Conservation (phyloP, 1,139 yeast genomes). For the Taiozyma sp. region DNA sequence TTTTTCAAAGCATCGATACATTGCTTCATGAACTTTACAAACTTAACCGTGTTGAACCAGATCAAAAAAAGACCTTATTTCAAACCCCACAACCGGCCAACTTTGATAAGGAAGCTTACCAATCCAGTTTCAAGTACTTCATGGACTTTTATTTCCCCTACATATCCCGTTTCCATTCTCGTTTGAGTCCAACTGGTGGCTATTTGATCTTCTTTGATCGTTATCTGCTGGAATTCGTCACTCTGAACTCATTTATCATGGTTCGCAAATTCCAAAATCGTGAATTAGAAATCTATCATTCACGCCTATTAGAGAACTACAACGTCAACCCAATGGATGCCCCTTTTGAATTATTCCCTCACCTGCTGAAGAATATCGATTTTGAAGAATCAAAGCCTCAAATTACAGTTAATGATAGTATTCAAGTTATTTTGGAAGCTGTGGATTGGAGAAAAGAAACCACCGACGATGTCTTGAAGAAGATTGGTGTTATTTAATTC, state of each 20-base stretch:
- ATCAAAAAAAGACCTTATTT: not conserved
- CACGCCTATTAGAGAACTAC: not conserved
- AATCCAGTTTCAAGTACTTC: not conserved
- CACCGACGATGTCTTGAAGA: slow-evolving; percentile 28
- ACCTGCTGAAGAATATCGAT: not conserved
- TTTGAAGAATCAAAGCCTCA: not conserved
- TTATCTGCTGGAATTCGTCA: slow-evolving; percentile 8
- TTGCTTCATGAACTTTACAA: not conserved
- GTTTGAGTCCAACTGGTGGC: not conserved
- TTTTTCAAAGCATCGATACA: not conserved
- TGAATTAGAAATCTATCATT: not conserved
- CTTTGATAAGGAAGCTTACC: not conserved
- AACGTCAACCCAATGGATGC: not conserved
- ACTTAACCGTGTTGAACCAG: not conserved
- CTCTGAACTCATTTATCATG: slow-evolving; percentile 8
- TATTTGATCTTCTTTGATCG: not conserved
- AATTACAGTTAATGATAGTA: slow-evolving; percentile 12
- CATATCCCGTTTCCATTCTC: not conserved
- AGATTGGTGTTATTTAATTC: slow-evolving; percentile 23
- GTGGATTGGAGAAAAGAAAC: slow-evolving; percentile 28
- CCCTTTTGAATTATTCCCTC: not conserved
- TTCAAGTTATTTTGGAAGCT: slow-evolving; percentile 24
- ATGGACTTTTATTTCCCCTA: not conserved
- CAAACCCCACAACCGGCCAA: not conserved
- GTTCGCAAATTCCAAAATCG: slow-evolving; percentile 3